Evolutionary conservation across 768 basidiomycete species (phyloP), one percentile per base, ranked within the genome.

Genomic region (Coprinopsis strossmayeri): DNA sequence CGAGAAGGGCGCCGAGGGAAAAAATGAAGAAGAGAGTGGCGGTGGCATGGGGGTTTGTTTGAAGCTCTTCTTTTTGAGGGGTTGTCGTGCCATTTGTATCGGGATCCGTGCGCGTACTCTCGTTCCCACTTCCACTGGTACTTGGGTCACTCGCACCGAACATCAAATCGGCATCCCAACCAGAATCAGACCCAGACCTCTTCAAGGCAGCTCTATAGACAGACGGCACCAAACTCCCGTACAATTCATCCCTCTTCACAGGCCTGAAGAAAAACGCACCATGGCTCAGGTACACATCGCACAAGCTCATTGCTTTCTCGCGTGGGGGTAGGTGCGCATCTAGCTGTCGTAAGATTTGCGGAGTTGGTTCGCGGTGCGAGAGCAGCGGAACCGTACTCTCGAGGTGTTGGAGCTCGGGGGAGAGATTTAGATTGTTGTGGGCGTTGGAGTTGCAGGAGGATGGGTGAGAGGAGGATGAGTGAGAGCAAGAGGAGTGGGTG

Each of bases 1-100:
- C 81, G 34, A 83, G 64, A n/a, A 83, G 63, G 5, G 77, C 78
- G 1, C 82, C 82, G 9, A 84, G 70, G 1, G 82, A 78, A 37
- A 84, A 72, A 18, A 82, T 55, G 61, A 83, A 80, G 61, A 70
- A 84, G 23, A 79, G 50, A 27, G 73, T 70, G 0, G 79, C 74
- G 21, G 84, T 69, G 7, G 70, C 68, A 59, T 81, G 85, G 1
- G 76, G 66, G n/a, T n/a, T n/a, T n/a, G n/a, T n/a, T n/a, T n/a
- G n/a, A n/a, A n/a, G n/a, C n/a, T n/a, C n/a, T n/a, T n/a, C n/a
- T n/a, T n/a, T n/a, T n/a, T n/a, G n/a, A n/a, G n/a, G n/a, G n/a
- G n/a, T n/a, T n/a, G n/a, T n/a, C n/a, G n/a, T n/a, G n/a, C n/a
- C n/a, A n/a, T n/a, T n/a, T n/a, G n/a, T n/a, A n/a, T n/a, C n/a